phyloP scores from a whole-genome alignment of 148 eudicot genomes.

The Chenopodium album region DNA sequence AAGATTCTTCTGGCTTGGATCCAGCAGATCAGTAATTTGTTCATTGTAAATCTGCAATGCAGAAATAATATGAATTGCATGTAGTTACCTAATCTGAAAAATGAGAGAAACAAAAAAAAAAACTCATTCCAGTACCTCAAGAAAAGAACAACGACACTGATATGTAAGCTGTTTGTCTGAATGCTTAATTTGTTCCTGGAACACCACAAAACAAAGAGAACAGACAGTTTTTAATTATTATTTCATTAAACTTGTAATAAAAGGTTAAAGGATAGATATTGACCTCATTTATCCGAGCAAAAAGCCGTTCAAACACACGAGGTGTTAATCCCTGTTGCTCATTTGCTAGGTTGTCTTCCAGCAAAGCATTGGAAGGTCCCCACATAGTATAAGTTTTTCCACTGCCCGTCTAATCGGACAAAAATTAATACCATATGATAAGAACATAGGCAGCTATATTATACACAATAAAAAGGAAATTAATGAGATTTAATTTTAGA shows the following conservation, averaged over 20 bases:
- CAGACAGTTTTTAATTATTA: neutral
- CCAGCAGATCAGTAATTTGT: conserved; percentile 88
- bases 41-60: conserved; percentile 81
- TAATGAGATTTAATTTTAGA: neutral
- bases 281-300: conserved; percentile 85
- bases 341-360: conserved; percentile 52
- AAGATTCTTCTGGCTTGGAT: conserved; percentile 84
- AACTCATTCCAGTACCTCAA: conserved; percentile 56
- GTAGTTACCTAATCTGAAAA: neutral
- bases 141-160: conserved; percentile 96
- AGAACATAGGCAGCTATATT: conserved; percentile 7
- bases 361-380: conserved; percentile 96
- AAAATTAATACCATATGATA: conserved; percentile 19
- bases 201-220: conserved; percentile 21
- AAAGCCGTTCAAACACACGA: conserved; percentile 77
- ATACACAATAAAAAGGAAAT: neutral
- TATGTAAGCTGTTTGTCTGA: conserved; percentile 73
- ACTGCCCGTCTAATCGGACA: conserved; percentile 72
- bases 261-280: neutral
- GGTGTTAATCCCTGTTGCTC: conserved; percentile 93
- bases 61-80: conserved; percentile 10
- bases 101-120: neutral
- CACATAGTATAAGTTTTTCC: conserved; percentile 97
- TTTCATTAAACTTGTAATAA: neutral
- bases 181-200: conserved; percentile 82